Conservation (phyloP, 805 yeast genomes). For the Priceomyces carsonii region DNA sequence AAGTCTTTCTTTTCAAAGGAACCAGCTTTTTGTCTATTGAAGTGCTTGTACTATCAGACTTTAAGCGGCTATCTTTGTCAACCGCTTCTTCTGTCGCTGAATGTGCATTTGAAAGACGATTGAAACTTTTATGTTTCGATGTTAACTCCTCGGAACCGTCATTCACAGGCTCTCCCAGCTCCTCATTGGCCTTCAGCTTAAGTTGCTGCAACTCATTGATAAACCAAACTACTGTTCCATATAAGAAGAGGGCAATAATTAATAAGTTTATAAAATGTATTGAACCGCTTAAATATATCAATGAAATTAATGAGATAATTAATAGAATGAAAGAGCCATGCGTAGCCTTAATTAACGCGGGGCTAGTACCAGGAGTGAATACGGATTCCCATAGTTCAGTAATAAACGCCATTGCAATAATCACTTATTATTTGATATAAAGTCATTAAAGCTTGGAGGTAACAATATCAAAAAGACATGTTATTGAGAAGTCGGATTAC, state of each 20-base stretch:
- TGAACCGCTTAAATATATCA: constrained; percentile 61
- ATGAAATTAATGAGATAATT: constrained; percentile 52
- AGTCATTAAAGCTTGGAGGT: too few species aligned
- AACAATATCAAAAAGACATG: too few species aligned
- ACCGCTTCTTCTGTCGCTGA: too few species aligned
- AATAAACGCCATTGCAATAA: constrained; percentile 41
- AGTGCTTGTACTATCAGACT: too few species aligned
- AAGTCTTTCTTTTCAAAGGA: too few species aligned
- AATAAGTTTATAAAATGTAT: constrained; percentile 64
- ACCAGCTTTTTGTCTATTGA: too few species aligned
- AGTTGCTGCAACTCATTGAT: constrained; percentile 60
- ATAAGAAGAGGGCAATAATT: constrained; percentile 61
- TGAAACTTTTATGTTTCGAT: too few species aligned
- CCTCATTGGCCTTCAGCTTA: constrained; percentile 46
- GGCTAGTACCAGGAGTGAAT: constrained; percentile 90
- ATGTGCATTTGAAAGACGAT: too few species aligned
- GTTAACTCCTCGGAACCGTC: too few species aligned
- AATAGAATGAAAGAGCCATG: constrained; percentile 77
- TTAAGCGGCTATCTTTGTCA: too few species aligned
- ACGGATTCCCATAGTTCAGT: constrained; percentile 85
- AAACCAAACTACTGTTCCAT: constrained; percentile 89
- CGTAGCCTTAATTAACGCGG: constrained; percentile 85
- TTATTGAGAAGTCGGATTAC: too few species aligned
- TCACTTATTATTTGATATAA: not conserved
- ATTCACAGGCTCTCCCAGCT: constrained; percentile 29